Conservation (phyloP, 2,329 filamentous ascomycete genomes). For the Rhytidhysteron rufulum region DNA sequence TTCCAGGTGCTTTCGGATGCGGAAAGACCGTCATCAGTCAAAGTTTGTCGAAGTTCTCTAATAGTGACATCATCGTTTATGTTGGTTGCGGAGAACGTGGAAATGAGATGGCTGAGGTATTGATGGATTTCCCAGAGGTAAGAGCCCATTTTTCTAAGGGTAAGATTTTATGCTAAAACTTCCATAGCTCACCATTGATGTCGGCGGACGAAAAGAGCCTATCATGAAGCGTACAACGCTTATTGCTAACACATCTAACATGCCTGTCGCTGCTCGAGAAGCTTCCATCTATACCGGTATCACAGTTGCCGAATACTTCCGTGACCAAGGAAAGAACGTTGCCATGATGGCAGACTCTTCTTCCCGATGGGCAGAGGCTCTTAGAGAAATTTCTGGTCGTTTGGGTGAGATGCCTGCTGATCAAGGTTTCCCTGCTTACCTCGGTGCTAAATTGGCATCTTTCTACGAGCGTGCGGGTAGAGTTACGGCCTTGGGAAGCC, state of each 20-base stretch:
- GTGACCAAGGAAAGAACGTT: slow-evolving; percentile 93
- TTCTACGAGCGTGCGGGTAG: slow-evolving; percentile 99
- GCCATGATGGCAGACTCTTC: slow-evolving; percentile 99
- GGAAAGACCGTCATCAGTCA: slow-evolving; percentile 99
- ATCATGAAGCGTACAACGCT: slow-evolving; percentile 99
- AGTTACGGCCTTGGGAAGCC: slow-evolving; percentile 79
- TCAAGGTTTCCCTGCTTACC: slow-evolving; percentile 97
- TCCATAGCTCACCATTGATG: slow-evolving; percentile 76
- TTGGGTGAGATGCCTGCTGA: slow-evolving; percentile 99
- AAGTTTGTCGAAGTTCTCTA: slow-evolving; percentile 98
- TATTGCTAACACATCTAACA: slow-evolving; percentile 99
- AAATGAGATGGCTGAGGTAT: slow-evolving; percentile 99
- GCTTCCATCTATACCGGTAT: slow-evolving; percentile 98
- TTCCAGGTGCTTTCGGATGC: slow-evolving; percentile 96
- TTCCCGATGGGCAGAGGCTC: slow-evolving; percentile 95
- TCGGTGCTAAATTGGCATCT: slow-evolving; percentile 92
- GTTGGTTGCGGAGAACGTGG: slow-evolving; percentile 89
- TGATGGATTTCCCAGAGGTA: slow-evolving; percentile 97
- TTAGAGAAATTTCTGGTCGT: slow-evolving; percentile 98
- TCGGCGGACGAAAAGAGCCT: slow-evolving; percentile 91
- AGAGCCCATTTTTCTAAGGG: no score
- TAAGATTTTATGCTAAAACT: slow-evolving; percentile 15
- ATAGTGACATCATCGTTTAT: slow-evolving; percentile 98
- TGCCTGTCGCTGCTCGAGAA: slow-evolving; percentile 97
- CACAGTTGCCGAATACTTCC: slow-evolving; percentile 92